A percentile compares a stretch with the other conserved stretches of the same genome.
Conservation (phyloP, 2,329 filamentous ascomycete genomes). For the Xylaria hypoxylon region DNA sequence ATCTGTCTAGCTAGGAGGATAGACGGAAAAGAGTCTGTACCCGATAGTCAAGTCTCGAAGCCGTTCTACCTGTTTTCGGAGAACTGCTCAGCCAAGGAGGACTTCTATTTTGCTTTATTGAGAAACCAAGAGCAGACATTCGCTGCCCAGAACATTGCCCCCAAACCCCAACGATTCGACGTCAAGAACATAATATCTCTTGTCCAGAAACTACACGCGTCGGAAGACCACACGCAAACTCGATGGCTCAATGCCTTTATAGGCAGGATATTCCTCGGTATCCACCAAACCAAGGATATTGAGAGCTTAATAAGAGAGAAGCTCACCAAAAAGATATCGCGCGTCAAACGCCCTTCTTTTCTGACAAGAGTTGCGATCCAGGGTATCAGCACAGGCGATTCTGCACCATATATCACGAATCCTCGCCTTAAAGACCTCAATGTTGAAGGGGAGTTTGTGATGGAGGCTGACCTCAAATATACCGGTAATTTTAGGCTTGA, state of each 20-base stretch:
- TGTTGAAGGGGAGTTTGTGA: slow-evolving; percentile 87
- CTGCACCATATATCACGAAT: slow-evolving; percentile 89
- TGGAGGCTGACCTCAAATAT: slow-evolving; percentile 90
- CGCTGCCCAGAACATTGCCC: slow-evolving; percentile 67
- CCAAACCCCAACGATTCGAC: slow-evolving; percentile 80
- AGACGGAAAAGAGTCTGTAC: slow-evolving; percentile 64
- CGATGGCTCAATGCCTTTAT: slow-evolving; percentile 94
- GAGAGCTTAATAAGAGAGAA: slow-evolving; percentile 84
- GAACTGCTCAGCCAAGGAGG: slow-evolving; percentile 95
- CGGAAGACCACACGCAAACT: slow-evolving; percentile 89
- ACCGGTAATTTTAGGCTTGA: slow-evolving; percentile 90
- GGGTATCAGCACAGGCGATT: slow-evolving; percentile 85
- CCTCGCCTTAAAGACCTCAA: slow-evolving; percentile 88
- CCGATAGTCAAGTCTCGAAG: slow-evolving; percentile 72
- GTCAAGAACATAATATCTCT: slow-evolving; percentile 88
- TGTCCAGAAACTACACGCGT: slow-evolving; percentile 90
- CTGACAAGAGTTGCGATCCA: slow-evolving; percentile 86
- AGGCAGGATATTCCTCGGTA: slow-evolving; percentile 85
- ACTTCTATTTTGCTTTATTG: slow-evolving; percentile 95
- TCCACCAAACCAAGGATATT: slow-evolving; percentile 86
- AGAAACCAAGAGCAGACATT: slow-evolving; percentile 81
- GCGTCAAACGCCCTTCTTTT: slow-evolving; percentile 91
- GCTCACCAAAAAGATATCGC: slow-evolving; percentile 94
- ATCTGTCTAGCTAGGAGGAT: slow-evolving; percentile 79
- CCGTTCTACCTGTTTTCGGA: slow-evolving; percentile 96